Base-by-base conservation (phyloP, 2,329 filamentous ascomycete species). In the Macrophomina pseudophaseolina region DNA sequence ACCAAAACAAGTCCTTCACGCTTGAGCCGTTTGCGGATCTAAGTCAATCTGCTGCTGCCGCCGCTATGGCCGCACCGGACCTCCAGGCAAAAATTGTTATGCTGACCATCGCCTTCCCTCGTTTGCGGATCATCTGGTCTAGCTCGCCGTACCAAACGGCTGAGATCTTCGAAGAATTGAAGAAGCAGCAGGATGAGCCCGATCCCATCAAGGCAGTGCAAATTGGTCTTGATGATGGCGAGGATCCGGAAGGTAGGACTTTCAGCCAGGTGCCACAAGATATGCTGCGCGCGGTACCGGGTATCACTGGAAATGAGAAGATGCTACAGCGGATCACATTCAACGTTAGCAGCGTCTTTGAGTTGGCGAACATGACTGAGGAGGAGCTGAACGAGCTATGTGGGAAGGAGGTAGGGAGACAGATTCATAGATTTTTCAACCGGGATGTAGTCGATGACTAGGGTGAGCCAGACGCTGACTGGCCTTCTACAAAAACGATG, bases 1-100 rank as follows among this genome's bases (percentile, higher is more conserved):
- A 97, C 76, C 91, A 97, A 76, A 94, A 97, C 81, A 97, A 97
- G 78, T 94, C 92, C 4, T 99, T 99, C 79, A 98, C 94, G 0
- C 88, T 99, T 16, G 95, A 85, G 64, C 83, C 83, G 0, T 85
- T 85, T 68, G 79, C 82, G 1, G 83, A 85, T 68, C 76, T 83
- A 52, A 74, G 87, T n/a, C 87, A 85, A 65, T 87, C 90, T 68
- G 85, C 91, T 58, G 87, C 88, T 64, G 85, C 90, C 0, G 83
- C 84, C 56, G 30, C 83, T 81, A 67, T 74, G 2, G 68, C 69
- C 0, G 85, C 88, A 0, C 90, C 90, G 42, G 95, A 97, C 74
- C 84, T 97, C 38, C 95, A 99, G 77, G 90, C 91, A 69, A 95
- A 97, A 79, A 85, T 99, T 53, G 95, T 97, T 12, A 88, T 98